Evolutionary conservation across 371 early-diverging fungal genomes (phyloP).

Genomic region (Mortierella sp.): DNA sequence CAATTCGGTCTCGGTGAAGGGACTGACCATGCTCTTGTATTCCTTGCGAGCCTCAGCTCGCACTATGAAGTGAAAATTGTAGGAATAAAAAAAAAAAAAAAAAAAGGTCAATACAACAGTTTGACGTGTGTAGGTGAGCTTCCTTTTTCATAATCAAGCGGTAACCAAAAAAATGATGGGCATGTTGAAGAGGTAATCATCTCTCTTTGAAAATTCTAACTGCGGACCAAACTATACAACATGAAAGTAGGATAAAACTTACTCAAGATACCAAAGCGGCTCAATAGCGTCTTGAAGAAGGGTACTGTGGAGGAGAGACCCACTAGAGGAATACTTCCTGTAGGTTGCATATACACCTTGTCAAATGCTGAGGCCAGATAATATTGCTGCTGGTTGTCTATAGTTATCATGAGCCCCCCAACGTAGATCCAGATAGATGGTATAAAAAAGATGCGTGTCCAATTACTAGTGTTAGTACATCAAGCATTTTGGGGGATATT

Average conservation of each 20-base stretch:
- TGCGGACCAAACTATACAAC: neutral
- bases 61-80: slow-evolving; percentile 18
- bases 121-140: no score
- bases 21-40: slow-evolving; percentile 62
- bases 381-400: slow-evolving; percentile 64
- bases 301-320: slow-evolving; percentile 58
- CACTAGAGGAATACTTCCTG: slow-evolving; percentile 61
- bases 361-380: slow-evolving; percentile 69
- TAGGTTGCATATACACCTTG: slow-evolving; percentile 65
- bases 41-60: slow-evolving; percentile 59
- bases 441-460: no score
- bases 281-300: slow-evolving; percentile 61
- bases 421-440: neutral
- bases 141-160: no score
- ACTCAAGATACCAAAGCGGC: slow-evolving; percentile 59
- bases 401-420: no score
- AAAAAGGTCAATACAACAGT: neutral
- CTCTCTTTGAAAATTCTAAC: no score
- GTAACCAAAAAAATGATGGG: no score
- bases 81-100: neutral
- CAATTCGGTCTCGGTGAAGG: slow-evolving; percentile 58
- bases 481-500: no score
- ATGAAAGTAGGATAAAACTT: slow-evolving; percentile 3
- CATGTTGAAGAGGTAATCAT: no score
- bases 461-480: slow-evolving; percentile 14